Evolutionary conservation across 2,329 filamentous ascomycete genomes (phyloP).

Genomic region (Aspergillus tubingensis): DNA sequence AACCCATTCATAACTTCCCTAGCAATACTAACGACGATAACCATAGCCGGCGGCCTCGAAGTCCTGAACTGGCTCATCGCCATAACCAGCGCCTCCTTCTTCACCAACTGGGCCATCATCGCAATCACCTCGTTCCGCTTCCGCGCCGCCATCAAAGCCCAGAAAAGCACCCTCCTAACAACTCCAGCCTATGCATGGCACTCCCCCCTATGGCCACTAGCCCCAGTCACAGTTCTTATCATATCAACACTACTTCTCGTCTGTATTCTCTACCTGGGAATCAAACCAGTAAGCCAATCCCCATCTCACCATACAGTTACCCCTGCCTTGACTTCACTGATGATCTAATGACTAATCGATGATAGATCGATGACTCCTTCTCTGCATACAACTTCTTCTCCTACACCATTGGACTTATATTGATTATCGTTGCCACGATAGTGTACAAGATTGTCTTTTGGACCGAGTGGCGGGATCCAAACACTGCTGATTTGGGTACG

Average conservation of each 20-base stretch:
- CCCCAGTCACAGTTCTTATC: constrained; percentile 16
- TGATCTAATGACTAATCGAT: no score
- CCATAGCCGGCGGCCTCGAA: constrained; percentile 7
- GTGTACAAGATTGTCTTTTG: constrained; percentile 8
- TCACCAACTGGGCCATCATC: constrained; percentile 40
- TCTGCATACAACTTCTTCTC: constrained; percentile 13
- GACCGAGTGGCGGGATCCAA: constrained; percentile 10
- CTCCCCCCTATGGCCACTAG: constrained; percentile 31
- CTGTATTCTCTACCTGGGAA: constrained; percentile 4
- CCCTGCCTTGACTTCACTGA: no score
- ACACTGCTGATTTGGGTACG: constrained; percentile 8
- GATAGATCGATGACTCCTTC: constrained; percentile 1
- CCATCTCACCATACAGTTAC: no score
- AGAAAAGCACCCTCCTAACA: constrained; percentile 26
- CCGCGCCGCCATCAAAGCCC: constrained; percentile 25
- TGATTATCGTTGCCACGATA: constrained; percentile 2
- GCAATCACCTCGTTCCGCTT: constrained; percentile 35
- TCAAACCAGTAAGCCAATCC: background rate
- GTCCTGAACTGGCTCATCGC: constrained; percentile 14
- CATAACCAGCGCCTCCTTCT: constrained; percentile 37
- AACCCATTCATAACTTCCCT: no score
- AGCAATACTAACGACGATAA: background rate
- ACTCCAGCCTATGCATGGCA: constrained; percentile 31
- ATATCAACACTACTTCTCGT: constrained; percentile 2
- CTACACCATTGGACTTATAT: constrained; percentile 9